Conservation (phyloP, 2,329 filamentous ascomycete genomes). For the Aspergillus intermedius region DNA sequence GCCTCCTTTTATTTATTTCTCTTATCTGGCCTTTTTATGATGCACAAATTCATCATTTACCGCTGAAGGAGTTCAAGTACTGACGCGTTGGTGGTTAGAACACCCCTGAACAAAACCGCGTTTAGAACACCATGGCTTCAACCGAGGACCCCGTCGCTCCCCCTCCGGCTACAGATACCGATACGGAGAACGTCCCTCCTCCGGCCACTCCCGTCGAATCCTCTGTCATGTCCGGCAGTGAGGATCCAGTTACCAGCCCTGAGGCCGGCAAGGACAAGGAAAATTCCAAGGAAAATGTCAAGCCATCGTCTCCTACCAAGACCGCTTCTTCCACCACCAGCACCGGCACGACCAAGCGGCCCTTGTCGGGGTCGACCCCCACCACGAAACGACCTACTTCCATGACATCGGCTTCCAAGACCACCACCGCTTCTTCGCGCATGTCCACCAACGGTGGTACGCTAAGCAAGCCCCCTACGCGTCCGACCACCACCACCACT, state of each 20-base stretch:
- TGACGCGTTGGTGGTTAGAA: background rate
- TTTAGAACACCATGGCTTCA: slow-evolving; percentile 24
- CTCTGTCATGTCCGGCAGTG: slow-evolving; percentile 26
- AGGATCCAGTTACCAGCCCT: slow-evolving; percentile 29
- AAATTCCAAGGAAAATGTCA: slow-evolving; percentile 16
- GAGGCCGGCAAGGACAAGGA: slow-evolving; percentile 31
- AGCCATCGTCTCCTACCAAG: slow-evolving; percentile 28
- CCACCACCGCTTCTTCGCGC: slow-evolving; percentile 21
- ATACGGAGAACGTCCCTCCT: slow-evolving; percentile 24
- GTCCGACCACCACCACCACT: slow-evolving; percentile 21
- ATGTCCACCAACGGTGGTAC: slow-evolving; percentile 29
- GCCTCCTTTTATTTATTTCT: background rate
- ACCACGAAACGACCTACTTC: slow-evolving; percentile 32
- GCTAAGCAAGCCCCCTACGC: slow-evolving; percentile 40
- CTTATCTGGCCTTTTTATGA: background rate
- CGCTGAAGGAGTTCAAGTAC: background rate
- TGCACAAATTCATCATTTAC: background rate
- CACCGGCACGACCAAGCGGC: slow-evolving; percentile 26
- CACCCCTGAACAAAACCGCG: background rate
- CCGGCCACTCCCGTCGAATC: slow-evolving; percentile 32
- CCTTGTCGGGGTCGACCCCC: slow-evolving; percentile 26
- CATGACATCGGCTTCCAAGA: slow-evolving; percentile 24
- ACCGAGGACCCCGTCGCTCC: slow-evolving; percentile 26
- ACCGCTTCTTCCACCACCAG: slow-evolving; percentile 12
- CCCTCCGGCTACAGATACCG: slow-evolving; percentile 14